phyloP scores from a whole-genome alignment of 2,329 filamentous ascomycete genomes.

The Ceratocystis diversiconidia region DNA sequence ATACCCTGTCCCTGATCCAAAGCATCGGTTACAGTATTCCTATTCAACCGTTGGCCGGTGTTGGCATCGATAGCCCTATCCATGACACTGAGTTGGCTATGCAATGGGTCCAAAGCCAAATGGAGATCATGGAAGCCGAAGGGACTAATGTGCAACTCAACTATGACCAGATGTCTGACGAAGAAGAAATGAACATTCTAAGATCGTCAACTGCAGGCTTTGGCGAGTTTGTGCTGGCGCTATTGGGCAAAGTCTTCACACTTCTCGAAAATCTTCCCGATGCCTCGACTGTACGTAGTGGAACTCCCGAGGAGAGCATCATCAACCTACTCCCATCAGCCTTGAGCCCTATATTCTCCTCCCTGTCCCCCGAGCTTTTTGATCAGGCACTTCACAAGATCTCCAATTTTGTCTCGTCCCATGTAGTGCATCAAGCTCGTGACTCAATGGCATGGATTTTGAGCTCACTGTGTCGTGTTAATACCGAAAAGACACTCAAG shows the following conservation, averaged over 20 bases:
- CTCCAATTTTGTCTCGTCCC: slow-evolving; percentile 76
- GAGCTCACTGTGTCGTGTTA: slow-evolving; percentile 89
- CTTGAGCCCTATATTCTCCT: slow-evolving; percentile 77
- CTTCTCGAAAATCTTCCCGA: slow-evolving; percentile 91
- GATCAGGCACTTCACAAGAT: slow-evolving; percentile 87
- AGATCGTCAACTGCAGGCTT: slow-evolving; percentile 91
- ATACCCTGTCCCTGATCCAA: slow-evolving; percentile 89
- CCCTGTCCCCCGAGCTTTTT: slow-evolving; percentile 83
- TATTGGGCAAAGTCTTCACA: slow-evolving; percentile 89
- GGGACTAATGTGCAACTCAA: slow-evolving; percentile 75
- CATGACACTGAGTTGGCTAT: slow-evolving; percentile 67
- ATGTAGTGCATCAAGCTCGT: slow-evolving; percentile 90
- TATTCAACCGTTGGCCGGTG: slow-evolving; percentile 56
- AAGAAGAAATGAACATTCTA: slow-evolving; percentile 75
- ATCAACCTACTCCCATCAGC: slow-evolving; percentile 90
- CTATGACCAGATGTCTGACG: slow-evolving; percentile 71
- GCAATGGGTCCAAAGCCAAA: slow-evolving; percentile 86
- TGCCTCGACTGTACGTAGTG: slow-evolving; percentile 70
- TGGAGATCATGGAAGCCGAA: slow-evolving; percentile 83
- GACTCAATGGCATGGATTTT: slow-evolving; percentile 99
- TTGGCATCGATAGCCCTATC: slow-evolving; percentile 50
- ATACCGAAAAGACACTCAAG: slow-evolving; percentile 83
- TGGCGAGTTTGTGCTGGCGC: slow-evolving; percentile 77
- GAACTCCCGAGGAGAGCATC: slow-evolving; percentile 90
- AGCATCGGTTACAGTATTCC: slow-evolving; percentile 93